Evolutionary conservation across 1,139 yeast species (phyloP).

Genomic region (Sugiyamaella pinicola): DNA sequence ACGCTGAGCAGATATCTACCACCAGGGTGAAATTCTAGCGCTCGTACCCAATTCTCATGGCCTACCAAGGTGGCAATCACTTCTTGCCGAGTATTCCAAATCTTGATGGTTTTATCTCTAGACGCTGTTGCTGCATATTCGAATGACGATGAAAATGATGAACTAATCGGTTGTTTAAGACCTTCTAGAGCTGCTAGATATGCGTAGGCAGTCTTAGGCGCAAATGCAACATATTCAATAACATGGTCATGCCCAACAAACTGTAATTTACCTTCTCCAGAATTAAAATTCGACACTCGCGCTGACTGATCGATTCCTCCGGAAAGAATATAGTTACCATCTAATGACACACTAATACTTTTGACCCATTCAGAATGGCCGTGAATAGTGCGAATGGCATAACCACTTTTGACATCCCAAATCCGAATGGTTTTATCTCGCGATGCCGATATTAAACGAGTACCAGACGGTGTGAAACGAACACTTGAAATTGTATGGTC

Average conservation of each 20-base stretch:
- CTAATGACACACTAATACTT: constrained; percentile 53
- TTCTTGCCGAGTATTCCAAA: constrained; percentile 79
- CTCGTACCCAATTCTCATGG: constrained; percentile 87
- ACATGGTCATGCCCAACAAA: constrained; percentile 84
- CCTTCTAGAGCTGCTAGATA: constrained; percentile 55
- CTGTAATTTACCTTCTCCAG: constrained; percentile 69
- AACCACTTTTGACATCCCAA: constrained; percentile 78
- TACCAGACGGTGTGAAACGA: constrained; percentile 52
- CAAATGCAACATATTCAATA: constrained; percentile 69
- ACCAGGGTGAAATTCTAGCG: constrained; percentile 69
- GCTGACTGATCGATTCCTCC: constrained; percentile 84
- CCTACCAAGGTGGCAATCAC: constrained; percentile 60
- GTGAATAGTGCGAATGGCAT: constrained; percentile 62
- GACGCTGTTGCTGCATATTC: constrained; percentile 69
- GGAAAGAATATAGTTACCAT: constrained; percentile 64
- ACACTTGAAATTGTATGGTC: constrained; percentile 81
- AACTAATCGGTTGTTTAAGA: constrained; percentile 32
- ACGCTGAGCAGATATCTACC: constrained; percentile 72
- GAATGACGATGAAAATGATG: constrained; percentile 33
- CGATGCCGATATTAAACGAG: constrained; percentile 66
- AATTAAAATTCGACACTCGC: constrained; percentile 59
- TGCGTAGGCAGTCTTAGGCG: constrained; percentile 57
- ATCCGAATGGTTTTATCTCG: constrained; percentile 72
- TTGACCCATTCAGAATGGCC: constrained; percentile 94
- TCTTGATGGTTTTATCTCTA: constrained; percentile 71